Evolutionary conservation across 2,329 filamentous ascomycete species (phyloP).

Genomic region (Lecanicillium sp.): DNA sequence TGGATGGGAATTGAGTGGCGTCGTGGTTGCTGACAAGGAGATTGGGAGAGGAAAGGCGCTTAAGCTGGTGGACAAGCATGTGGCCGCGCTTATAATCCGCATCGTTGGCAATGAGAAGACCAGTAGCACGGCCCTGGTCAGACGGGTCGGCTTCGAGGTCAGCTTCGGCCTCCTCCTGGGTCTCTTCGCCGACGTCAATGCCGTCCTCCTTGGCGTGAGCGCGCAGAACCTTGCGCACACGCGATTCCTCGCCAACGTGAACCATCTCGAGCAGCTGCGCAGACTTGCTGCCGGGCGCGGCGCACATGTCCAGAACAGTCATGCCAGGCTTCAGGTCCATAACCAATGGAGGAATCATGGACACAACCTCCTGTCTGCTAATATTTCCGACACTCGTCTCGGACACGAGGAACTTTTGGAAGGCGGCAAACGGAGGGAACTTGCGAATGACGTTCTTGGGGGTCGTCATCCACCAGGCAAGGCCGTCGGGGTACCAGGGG

Average conservation of each 20-base stretch:
- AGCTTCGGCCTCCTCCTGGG: constrained; percentile 36
- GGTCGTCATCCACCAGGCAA: constrained; percentile 97
- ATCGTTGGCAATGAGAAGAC: constrained; percentile 90
- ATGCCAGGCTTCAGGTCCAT: constrained; percentile 88
- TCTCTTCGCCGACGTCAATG: constrained; percentile 40
- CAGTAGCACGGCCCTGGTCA: constrained; percentile 83
- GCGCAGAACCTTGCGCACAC: constrained; percentile 64
- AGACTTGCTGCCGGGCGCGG: constrained; percentile 93
- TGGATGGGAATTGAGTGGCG: constrained; percentile 88
- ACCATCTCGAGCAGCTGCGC: constrained; percentile 93
- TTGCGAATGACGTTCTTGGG: constrained; percentile 93
- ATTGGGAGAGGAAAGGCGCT: constrained; percentile 92
- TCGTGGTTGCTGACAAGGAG: constrained; percentile 97
- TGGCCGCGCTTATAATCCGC: constrained; percentile 94
- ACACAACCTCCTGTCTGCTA: constrained; percentile 92
- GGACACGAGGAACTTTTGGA: constrained; percentile 96
- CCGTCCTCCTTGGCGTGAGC: constrained; percentile 54
- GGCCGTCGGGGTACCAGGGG: constrained; percentile 86
- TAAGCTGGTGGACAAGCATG: constrained; percentile 96
- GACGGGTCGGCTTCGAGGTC: constrained; percentile 50
- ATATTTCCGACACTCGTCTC: constrained; percentile 98
- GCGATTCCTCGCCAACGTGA: constrained; percentile 82
- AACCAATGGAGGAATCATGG: constrained; percentile 94
- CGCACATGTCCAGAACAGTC: constrained; percentile 91
- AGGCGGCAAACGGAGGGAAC: constrained; percentile 86